Evolutionary conservation across 1,139 yeast genomes (phyloP), one percentile per base, ranked within the genome.

Genomic region (Kodamaea plutei): DNA sequence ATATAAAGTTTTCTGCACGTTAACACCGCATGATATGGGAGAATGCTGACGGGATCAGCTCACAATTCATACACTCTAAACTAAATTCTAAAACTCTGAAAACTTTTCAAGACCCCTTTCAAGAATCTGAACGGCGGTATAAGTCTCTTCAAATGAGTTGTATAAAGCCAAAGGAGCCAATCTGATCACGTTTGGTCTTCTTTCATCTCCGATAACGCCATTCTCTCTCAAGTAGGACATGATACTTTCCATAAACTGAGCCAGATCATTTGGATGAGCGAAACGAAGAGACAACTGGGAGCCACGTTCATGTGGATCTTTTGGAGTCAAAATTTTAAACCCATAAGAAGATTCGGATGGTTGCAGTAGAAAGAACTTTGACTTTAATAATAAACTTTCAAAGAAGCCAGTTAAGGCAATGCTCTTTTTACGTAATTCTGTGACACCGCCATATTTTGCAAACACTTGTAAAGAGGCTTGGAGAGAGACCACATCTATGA

Each of bases 101-200:
- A n/a, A n/a, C n/a, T n/a, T n/a, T n/a, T n/a, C n/a, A n/a, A n/a
- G n/a, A n/a, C n/a, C n/a, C n/a, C n/a, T n/a, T n/a, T 76, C 58
- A 4, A 87, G 47, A n/a, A 64, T 47, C 15, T 56, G 42, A 4
- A 66, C 76, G 4, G 76, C 77, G 5, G 46, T 36, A 28, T 50
- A 61, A 12, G 84, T 79, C 40, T 89, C 94, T 28, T 51, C 58
- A 43, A 84, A 84, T 1, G 84, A 76, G 48, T 85, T 89, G 60
- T 89, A 89, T 34, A 87, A 65, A 0, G 95, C 91, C 6, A 74
- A 67, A 4, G 97, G 96, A 0, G 95, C 91, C 18, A 88, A 53
- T 36, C 97, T 65, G 25, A 89, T 78, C 6, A 88, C 96, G 51
- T 80, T 79, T 1, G 96, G 97, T 51, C 85, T 71, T 51, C 97